phyloP scores from a whole-genome alignment of 371 early-diverging fungal species.

The Rhizopus sp. region DNA sequence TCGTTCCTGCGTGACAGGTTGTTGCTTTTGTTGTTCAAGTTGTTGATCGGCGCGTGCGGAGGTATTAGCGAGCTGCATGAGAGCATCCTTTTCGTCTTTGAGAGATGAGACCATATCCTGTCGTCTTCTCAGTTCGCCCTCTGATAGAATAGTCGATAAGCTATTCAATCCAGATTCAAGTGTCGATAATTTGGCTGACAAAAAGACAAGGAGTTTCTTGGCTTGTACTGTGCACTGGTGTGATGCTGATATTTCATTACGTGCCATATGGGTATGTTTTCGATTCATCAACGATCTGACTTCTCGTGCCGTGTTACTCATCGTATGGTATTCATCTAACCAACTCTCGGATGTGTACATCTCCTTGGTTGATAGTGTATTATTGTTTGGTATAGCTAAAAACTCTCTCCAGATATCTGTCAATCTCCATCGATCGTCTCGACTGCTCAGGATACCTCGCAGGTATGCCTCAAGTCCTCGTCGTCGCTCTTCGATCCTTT shows the following conservation, averaged over 20 bases:
- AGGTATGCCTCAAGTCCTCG: slow-evolving; percentile 81
- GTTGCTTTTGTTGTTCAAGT: slow-evolving; percentile 1
- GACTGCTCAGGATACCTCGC: slow-evolving; percentile 67
- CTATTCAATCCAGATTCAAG: slow-evolving; percentile 60
- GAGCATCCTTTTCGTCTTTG: slow-evolving; percentile 70
- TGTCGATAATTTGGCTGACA: slow-evolving; percentile 52
- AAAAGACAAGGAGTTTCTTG: slow-evolving; percentile 66
- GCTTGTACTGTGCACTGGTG: slow-evolving; percentile 81
- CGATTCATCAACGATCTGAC: slow-evolving; percentile 71
- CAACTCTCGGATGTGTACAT: slow-evolving; percentile 77
- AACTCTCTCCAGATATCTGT: slow-evolving; percentile 79
- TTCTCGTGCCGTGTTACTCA: slow-evolving; percentile 67
- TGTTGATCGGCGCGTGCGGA: background rate
- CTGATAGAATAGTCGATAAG: slow-evolving; percentile 58
- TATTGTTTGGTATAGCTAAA: slow-evolving; percentile 67
- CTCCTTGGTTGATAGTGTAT: slow-evolving; percentile 36
- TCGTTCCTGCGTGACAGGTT: slow-evolving; percentile 15
- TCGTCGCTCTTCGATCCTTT: slow-evolving; percentile 80
- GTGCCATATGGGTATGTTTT: slow-evolving; percentile 68
- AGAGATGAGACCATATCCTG: slow-evolving; percentile 76
- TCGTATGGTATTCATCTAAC: slow-evolving; percentile 76
- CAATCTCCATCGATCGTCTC: slow-evolving; percentile 81
- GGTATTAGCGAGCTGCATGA: slow-evolving; percentile 58
- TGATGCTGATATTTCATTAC: slow-evolving; percentile 76
- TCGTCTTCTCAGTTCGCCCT: slow-evolving; percentile 76